A percentile compares a stretch with the other conserved stretches of the same genome.
Conservation (phyloP, 805 yeast genomes). For the Kregervanrija delftensis region DNA sequence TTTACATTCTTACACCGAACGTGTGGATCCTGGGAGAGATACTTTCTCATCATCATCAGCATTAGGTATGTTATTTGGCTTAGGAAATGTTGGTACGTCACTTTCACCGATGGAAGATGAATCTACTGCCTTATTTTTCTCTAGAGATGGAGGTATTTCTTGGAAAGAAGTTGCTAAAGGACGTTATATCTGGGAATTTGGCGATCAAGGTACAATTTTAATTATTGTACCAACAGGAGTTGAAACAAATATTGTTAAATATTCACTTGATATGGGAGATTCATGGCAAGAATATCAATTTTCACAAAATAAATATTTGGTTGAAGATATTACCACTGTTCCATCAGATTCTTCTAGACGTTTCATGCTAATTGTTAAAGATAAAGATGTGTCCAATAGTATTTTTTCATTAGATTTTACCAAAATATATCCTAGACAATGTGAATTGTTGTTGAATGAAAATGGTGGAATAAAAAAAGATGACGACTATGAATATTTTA, state of each 20-base stretch:
- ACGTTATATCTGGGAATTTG: slow-evolving; percentile 86
- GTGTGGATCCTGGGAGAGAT: slow-evolving; percentile 68
- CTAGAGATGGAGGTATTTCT: slow-evolving; percentile 85
- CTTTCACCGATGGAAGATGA: slow-evolving; percentile 37
- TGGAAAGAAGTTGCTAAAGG: slow-evolving; percentile 81
- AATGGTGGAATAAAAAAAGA: slow-evolving; percentile 4
- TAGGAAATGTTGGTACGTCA: slow-evolving; percentile 81
- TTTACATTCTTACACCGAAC: slow-evolving; percentile 85
- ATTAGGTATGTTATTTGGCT: slow-evolving; percentile 79
- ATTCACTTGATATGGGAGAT: slow-evolving; percentile 74
- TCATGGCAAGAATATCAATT: slow-evolving; percentile 69
- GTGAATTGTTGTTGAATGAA: slow-evolving; percentile 38
- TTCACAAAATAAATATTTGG: slow-evolving; percentile 35
- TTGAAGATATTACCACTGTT: slow-evolving; percentile 77
- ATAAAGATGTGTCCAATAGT: slow-evolving; percentile 19
- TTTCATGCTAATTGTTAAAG: slow-evolving; percentile 59
- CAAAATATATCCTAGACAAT: slow-evolving; percentile 43
- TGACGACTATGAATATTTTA: slow-evolving; percentile 60
- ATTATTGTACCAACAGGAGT: slow-evolving; percentile 58
- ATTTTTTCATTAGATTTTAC: slow-evolving; percentile 55
- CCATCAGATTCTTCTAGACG: slow-evolving; percentile 86
- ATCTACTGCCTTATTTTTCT: slow-evolving; percentile 61
- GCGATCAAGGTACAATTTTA: slow-evolving; percentile 87
- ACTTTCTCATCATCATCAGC: slow-evolving; percentile 87
- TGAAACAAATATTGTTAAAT: slow-evolving; percentile 50